These are phyloP conservation scores for Raddia guianensis DNA, from an alignment of 176 grass and related monocot genomes.

Conservation along the genomic window DNA sequence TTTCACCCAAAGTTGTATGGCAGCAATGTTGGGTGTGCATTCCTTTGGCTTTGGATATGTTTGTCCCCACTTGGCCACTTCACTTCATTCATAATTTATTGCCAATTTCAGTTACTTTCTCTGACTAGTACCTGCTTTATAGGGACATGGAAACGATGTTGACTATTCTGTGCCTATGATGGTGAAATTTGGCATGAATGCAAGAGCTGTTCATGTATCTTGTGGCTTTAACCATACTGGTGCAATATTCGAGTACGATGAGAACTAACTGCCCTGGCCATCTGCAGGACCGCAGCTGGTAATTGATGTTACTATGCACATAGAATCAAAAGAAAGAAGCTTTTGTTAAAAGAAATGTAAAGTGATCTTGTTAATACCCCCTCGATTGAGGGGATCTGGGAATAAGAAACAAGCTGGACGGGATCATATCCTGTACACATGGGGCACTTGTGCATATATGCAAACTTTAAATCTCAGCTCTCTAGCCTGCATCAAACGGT, in stretches of 20 bases:
- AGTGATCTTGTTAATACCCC: background rate
- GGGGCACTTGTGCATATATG: too few relatives aligned
- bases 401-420: constrained; percentile 28
- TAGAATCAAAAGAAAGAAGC: constrained; percentile 8
- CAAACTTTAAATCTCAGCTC: too few relatives aligned
- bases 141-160: constrained; percentile 84
- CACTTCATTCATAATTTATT: background rate
- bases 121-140: constrained; percentile 30
- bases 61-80: background rate
- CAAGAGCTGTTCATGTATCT: constrained; percentile 73
- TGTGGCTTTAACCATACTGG: constrained; percentile 97
- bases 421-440: too few relatives aligned
- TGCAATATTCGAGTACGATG: constrained; percentile 64
- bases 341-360: constrained; percentile 3
- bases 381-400: background rate
- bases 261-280: constrained; percentile 33
- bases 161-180: constrained; percentile 78
- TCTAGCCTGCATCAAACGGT: too few relatives aligned
- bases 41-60: background rate
- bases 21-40: background rate
- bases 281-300: background rate
- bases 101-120: background rate
- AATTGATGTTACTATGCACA: constrained; percentile 17
- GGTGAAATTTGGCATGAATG: constrained; percentile 55
- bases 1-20: background rate